Evolutionary conservation across 1,284 basidiomycete species (phyloP), one percentile per base, ranked within the genome.

Genomic region (Apiotrichum laibachii): DNA sequence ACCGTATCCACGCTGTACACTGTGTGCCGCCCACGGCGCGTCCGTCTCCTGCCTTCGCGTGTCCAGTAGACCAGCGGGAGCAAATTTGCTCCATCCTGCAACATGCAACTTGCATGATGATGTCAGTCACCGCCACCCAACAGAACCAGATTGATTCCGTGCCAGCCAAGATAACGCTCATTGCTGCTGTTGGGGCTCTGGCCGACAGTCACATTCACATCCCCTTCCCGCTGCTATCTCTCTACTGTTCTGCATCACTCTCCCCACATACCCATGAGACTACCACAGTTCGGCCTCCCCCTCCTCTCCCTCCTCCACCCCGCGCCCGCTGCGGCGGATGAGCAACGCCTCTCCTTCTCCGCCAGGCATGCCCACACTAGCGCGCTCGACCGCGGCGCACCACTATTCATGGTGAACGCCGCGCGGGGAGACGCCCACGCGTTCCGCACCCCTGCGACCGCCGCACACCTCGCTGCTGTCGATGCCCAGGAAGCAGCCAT

Each of bases 301-400:
- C 16, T 50, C 13, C 49, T 40, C 19, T 50, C 35, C 19, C 35
- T 40, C 35, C 18, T 40, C 19, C 1, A 10, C 35, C 4, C 19
- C 13, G 19, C 18, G 7, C 49, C 49, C 5, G 39, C 54, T 1
- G 12, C 34, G 3, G 2, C 31, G 5, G 21, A 19, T n/a, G 19
- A 31, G 26, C 50, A 6, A 43, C 43, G 7, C 22, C 16, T 71
- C 53, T 64, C 68, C 12, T 71, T 75, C 47, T 45, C 54, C 19
- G 67, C 72, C 11, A 63, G 70, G 22, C 71, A 72, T 57, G 71
- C 72, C 5, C 67, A 70, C 54, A 56, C 61, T 4, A 70, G 72
- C 53, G 52, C 64, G 16, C 63, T 56, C 46, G 55, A 56, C 13
- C 11, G 52, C 26, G 53, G 42, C 48, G 31, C 61, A 11, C 56